These are phyloP conservation scores for Monosporascus sp. DNA, from an alignment of 2,329 filamentous ascomycete species.

Conservation along the genomic window DNA sequence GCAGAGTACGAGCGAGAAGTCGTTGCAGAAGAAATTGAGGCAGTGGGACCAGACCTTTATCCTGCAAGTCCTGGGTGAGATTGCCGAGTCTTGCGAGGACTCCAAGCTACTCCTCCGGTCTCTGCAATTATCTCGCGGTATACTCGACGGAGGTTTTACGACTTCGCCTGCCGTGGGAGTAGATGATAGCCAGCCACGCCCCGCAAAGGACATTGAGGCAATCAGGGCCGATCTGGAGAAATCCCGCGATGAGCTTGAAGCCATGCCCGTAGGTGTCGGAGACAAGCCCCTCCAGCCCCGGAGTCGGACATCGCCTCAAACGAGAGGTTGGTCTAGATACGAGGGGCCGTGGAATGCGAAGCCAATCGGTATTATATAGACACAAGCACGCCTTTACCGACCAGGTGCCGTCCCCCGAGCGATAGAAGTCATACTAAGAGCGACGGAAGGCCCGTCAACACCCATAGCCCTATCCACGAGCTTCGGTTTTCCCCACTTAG, in stretches of 20 bases:
- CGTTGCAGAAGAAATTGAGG: slow-evolving; percentile 25
- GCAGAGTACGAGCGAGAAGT: slow-evolving; percentile 9
- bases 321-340: slow-evolving; percentile 43
- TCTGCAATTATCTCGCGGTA: slow-evolving; percentile 36
- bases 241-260: slow-evolving; percentile 17
- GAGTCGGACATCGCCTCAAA: slow-evolving; percentile 11
- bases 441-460: no score
- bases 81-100: slow-evolving; percentile 36
- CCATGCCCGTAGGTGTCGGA: slow-evolving; percentile 4
- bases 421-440: no score
- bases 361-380: slow-evolving; percentile 50
- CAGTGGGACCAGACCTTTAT: slow-evolving; percentile 33
- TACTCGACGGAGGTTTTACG: slow-evolving; percentile 27
- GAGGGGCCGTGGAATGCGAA: slow-evolving; percentile 51
- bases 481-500: no score
- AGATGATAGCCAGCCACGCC: neutral
- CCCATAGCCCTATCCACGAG: no score
- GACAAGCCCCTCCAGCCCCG: slow-evolving; percentile 8
- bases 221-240: slow-evolving; percentile 22
- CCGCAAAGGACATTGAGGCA: slow-evolving; percentile 13
- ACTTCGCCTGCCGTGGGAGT: neutral
- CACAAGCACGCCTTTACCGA: neutral
- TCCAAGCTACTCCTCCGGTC: slow-evolving; percentile 39
- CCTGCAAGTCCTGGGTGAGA: slow-evolving; percentile 32
- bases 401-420: no score